Evolutionary conservation across 768 basidiomycete genomes (phyloP), one percentile per base, ranked within the genome.

Genomic region (Leccinum aurantiacum): DNA sequence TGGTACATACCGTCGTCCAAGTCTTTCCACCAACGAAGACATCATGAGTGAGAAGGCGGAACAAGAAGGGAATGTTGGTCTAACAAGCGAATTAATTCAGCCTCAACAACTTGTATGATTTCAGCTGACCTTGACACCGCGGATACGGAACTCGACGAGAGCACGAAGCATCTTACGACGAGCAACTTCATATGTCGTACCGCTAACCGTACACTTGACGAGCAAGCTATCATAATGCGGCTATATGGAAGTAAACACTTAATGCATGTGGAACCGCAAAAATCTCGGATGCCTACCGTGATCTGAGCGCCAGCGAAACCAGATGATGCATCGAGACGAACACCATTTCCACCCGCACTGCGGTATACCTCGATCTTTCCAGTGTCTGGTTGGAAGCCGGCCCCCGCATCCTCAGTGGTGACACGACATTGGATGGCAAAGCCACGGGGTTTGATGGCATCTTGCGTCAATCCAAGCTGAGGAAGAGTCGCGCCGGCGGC

Each of bases 291-390:
- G 64, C 85, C 60, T 71, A 93, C 93, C 33, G 97, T 99, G 73
- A 99, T 98, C 76, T 98, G 97, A 27, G 97, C 97, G 33, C 97
- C 97, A 56, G 97, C 97, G 67, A 98, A 99, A 65, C 97, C 97
- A 61, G 95, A 97, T 73, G 89, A 91, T 19, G 97, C 92, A 71
- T 99, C 97, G 33, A 99, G 81, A 72, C 97, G 91, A 46, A 99
- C 94, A 69, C 97, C 97, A 72, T 98, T 98, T 57, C 97, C 97
- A 76, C 97, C 97, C 44, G 97, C 96, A 72, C 92, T 94, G 62
- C 97, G 90, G 79, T 99, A 99, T 24, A 99, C 97, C 69, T 98
- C 97, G 64, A 99, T 98, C 77, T 99, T 99, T 65, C 97, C 97
- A 4, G 93, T 98, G 75, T 99, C 97, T 24, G 97, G 97, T 75